Evolutionary conservation across 164 flowering plant genomes (phyloP).

Genomic region (Annona squamosa): DNA sequence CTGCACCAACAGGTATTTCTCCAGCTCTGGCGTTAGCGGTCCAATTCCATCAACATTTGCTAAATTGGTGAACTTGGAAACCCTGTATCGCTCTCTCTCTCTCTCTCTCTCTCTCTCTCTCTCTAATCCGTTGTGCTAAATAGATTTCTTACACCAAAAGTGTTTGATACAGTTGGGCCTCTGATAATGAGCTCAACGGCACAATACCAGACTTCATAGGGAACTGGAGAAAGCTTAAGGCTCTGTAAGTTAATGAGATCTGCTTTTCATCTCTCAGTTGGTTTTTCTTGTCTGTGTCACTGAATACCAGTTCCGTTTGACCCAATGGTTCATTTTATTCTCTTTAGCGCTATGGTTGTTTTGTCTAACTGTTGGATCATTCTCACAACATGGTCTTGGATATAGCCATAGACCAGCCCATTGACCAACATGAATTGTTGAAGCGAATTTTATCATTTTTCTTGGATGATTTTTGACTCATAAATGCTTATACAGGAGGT

Average conservation of each 20-base stretch:
- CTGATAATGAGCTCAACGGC: constrained; percentile 58
- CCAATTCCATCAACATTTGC: constrained; percentile 33
- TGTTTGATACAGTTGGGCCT: constrained; percentile 46
- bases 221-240: constrained; percentile 45
- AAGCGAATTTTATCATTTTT: background rate
- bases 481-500: constrained; percentile 31
- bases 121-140: background rate
- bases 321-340: background rate
- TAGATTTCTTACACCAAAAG: background rate
- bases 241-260: constrained; percentile 25
- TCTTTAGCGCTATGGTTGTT: background rate
- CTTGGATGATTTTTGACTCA: background rate
- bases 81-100: constrained; percentile 20
- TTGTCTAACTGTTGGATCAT: background rate
- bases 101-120: constrained; percentile 22
- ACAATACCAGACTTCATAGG: constrained; percentile 68
- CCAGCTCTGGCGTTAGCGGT: constrained; percentile 37
- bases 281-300: background rate
- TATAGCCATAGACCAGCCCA: background rate
- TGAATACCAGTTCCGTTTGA: background rate
- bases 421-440: background rate
- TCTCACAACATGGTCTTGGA: background rate
- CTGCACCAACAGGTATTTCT: constrained; percentile 22
- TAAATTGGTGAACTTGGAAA: constrained; percentile 16
- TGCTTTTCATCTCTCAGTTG: background rate